Evolutionary conservation across 1,284 basidiomycete genomes (phyloP).

Genomic region (Rugosomyces carneus): DNA sequence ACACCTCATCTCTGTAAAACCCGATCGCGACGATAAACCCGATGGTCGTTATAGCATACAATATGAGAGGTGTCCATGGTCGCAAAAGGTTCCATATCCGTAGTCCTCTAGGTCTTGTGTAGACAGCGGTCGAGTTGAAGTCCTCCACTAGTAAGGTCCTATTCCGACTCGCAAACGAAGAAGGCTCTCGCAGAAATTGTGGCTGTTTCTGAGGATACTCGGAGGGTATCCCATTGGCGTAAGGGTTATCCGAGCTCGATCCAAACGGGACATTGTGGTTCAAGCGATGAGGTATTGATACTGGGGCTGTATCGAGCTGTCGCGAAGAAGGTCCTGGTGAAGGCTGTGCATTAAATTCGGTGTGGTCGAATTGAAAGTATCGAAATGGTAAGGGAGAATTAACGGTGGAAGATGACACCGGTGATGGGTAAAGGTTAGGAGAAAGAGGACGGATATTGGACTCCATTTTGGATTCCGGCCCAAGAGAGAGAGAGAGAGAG

Average conservation of each 20-base stretch:
- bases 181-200: slow-evolving; percentile 18
- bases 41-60: slow-evolving; percentile 63
- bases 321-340: slow-evolving; percentile 9
- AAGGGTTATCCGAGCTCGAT: slow-evolving; percentile 1
- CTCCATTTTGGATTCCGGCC: slow-evolving; percentile 32
- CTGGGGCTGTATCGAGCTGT: slow-evolving; percentile 6
- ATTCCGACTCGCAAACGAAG: slow-evolving; percentile 16
- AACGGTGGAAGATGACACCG: slow-evolving; percentile 25
- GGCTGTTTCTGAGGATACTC: slow-evolving; percentile 12
- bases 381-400: slow-evolving; percentile 29
- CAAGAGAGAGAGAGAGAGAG: slow-evolving; percentile 14
- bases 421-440: slow-evolving; percentile 26
- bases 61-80: slow-evolving; percentile 68
- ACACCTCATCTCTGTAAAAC: slow-evolving; percentile 69
- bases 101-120: slow-evolving; percentile 43
- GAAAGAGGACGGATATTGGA: slow-evolving; percentile 19
- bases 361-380: slow-evolving; percentile 26
- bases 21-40: slow-evolving; percentile 66
- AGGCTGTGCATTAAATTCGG: slow-evolving; percentile 11
- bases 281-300: slow-evolving; percentile 8
- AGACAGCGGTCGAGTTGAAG: slow-evolving; percentile 18
- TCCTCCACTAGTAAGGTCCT: slow-evolving; percentile 9
- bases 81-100: slow-evolving; percentile 52
- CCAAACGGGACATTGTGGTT: not conserved
- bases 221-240: not conserved